Evolutionary conservation across 805 yeast species (phyloP), one percentile per base, ranked within the genome.

Genomic region (Starmerella tilneyi): DNA sequence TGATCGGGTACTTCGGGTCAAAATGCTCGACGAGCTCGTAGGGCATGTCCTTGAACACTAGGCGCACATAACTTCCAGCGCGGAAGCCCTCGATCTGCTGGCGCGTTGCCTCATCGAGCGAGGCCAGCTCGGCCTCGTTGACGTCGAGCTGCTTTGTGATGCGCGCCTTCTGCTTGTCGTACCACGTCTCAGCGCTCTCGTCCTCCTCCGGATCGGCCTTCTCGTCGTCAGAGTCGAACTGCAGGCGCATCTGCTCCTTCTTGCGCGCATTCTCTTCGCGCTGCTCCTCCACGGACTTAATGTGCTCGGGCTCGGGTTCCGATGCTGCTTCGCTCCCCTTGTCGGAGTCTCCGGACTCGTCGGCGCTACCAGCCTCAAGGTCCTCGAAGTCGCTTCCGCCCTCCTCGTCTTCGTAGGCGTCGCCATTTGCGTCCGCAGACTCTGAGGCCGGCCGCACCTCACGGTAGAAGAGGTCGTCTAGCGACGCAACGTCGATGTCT

Each of bases 61-160:
- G 61, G 56, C 88, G 84, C 40, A 92, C 96, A 61, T 92, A 92
- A 1, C 94, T 77, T 24, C 99, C 99, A 0, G 97, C 92, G 50
- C 81, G 75, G 63, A 70, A 83, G 49, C 99, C 99, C 66, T 89
- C 96, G 53, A 94, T 78, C 53, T 77, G 78, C 46, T 76, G 69
- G 58, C 97, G 73, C 17, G 83, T 76, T n/a, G 73, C 82, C 11
- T 67, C 70, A 48, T 85, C 94, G 79, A 92, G 73, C 34, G 73
- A 71, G 16, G 76, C 80, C 35, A 57, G 63, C 49, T 65, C 71
- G 9, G 84, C 75, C 62, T 84, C 83, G 64, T 92, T 94, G 65
- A 94, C 86, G 50, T 89, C 97, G 51, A 84, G 68, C 66, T 92
- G 98, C 62, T 92, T 89, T 46, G 95, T 86, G 78, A 94, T 88